Evolutionary conservation across 1,284 basidiomycete species (phyloP).

Genomic region (Ganoderma multipileum): DNA sequence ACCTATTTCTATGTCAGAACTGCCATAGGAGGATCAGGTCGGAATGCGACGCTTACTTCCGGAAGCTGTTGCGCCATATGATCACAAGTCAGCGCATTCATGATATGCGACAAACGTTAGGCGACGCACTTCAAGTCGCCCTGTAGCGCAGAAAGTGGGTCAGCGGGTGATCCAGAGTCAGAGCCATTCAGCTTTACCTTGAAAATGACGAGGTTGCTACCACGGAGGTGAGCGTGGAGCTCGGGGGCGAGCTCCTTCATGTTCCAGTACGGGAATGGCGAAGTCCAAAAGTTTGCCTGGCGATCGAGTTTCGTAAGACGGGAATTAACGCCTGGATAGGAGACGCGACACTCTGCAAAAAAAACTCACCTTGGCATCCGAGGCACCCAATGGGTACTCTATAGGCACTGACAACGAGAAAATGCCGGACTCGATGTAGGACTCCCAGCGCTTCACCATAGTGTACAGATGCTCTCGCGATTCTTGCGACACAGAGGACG

Average conservation of each 20-base stretch:
- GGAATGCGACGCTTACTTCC: conserved; percentile 65
- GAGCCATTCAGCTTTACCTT: conserved; percentile 58
- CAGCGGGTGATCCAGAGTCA: background rate
- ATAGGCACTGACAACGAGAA: conserved; percentile 80
- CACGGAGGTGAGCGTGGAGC: conserved; percentile 65
- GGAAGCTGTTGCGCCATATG: conserved; percentile 58
- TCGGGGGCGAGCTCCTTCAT: conserved; percentile 67
- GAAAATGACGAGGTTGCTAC: conserved; percentile 87
- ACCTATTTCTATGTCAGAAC: conserved; percentile 49
- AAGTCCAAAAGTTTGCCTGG: conserved; percentile 81
- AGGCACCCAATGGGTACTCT: conserved; percentile 68
- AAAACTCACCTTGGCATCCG: conserved; percentile 44
- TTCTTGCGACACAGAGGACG: conserved; percentile 30
- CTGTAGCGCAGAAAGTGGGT: conserved; percentile 40
- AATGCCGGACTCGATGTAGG: conserved; percentile 70
- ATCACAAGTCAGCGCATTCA: background rate
- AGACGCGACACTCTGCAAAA: no score
- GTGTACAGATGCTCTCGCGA: conserved; percentile 52
- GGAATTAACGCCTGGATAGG: no score
- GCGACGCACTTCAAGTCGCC: conserved; percentile 87
- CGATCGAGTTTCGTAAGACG: background rate
- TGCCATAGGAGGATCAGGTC: background rate
- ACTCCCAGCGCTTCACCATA: conserved; percentile 79
- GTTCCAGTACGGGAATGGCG: conserved; percentile 84
- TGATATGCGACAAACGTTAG: background rate